Conservation (phyloP, 2,329 filamentous ascomycete genomes). For the Calonectria ilicicola region DNA sequence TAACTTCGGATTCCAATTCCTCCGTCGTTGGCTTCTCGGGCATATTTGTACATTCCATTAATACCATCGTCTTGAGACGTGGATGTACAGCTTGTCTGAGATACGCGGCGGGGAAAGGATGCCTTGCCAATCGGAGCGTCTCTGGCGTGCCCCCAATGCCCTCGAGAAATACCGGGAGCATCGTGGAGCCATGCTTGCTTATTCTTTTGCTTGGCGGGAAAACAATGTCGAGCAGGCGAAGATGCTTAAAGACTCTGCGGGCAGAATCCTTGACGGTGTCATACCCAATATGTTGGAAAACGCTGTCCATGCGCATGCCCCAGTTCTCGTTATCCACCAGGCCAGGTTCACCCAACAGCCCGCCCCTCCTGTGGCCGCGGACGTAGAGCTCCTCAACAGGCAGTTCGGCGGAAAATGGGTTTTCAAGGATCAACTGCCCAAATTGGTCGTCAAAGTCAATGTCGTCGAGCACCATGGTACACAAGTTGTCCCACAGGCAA, state of each 20-base stretch:
- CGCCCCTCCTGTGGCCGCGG: not conserved
- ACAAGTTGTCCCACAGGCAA: not conserved
- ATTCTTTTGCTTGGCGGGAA: not conserved
- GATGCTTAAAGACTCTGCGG: not conserved
- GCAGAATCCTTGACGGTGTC: not conserved
- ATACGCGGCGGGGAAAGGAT: constrained; percentile 3
- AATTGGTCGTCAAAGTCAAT: constrained; percentile 14
- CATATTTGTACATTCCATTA: constrained; percentile 3
- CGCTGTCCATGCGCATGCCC: not conserved
- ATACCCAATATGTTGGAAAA: not conserved
- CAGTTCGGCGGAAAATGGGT: not conserved
- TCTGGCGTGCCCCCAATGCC: constrained; percentile 1
- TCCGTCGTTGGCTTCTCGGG: not conserved
- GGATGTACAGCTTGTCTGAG: not conserved
- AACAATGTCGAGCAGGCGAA: constrained; percentile 9
- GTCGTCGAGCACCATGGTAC: not conserved
- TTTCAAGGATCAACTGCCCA: not conserved
- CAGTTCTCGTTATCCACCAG: not conserved
- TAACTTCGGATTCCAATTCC: not conserved
- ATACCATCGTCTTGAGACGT: not conserved
- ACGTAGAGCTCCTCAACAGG: constrained; percentile 11
- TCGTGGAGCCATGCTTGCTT: not conserved
- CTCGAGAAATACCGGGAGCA: not conserved
- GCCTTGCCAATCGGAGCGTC: not conserved
- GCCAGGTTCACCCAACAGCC: not conserved